Evolutionary conservation across 495 filamentous ascomycete genomes (phyloP).

Genomic region (Aspergillus kassunensis): DNA sequence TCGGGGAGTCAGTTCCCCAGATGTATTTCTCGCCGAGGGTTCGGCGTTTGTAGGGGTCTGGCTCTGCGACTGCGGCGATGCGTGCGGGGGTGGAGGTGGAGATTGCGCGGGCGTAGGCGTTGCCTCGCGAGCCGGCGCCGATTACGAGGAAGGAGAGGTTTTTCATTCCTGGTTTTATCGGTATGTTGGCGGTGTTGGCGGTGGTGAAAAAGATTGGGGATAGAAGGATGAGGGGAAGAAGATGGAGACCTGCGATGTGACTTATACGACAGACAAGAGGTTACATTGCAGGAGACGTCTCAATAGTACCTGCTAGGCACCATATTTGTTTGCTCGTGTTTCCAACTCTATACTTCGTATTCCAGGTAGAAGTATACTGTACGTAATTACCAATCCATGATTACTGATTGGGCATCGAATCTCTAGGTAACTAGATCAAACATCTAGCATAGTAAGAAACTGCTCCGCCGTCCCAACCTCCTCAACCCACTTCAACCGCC

Average conservation of each 20-base stretch:
- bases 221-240: neutral
- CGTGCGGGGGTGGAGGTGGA: slow-evolving; percentile 54
- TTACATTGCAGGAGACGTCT: slow-evolving; percentile 31
- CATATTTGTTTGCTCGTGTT: too few species aligned
- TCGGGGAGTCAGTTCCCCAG: slow-evolving; percentile 50
- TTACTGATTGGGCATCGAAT: too few species aligned
- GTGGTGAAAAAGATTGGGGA: neutral
- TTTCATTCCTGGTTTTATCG: slow-evolving; percentile 16
- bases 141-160: slow-evolving; percentile 65
- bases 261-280: slow-evolving; percentile 20
- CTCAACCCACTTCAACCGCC: slow-evolving; percentile 28
- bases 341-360: too few species aligned
- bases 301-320: too few species aligned
- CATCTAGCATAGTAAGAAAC: too few species aligned
- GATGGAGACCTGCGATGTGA: slow-evolving; percentile 1
- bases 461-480: too few species aligned
- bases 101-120: slow-evolving; percentile 68
- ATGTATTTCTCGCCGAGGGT: slow-evolving; percentile 65
- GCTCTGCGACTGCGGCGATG: slow-evolving; percentile 77
- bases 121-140: slow-evolving; percentile 81
- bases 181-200: neutral
- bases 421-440: too few species aligned
- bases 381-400: too few species aligned
- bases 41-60: slow-evolving; percentile 68
- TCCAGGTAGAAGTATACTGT: too few species aligned